Conservation (phyloP, 1,139 yeast species). For the Groenewaldozyma sp. region DNA sequence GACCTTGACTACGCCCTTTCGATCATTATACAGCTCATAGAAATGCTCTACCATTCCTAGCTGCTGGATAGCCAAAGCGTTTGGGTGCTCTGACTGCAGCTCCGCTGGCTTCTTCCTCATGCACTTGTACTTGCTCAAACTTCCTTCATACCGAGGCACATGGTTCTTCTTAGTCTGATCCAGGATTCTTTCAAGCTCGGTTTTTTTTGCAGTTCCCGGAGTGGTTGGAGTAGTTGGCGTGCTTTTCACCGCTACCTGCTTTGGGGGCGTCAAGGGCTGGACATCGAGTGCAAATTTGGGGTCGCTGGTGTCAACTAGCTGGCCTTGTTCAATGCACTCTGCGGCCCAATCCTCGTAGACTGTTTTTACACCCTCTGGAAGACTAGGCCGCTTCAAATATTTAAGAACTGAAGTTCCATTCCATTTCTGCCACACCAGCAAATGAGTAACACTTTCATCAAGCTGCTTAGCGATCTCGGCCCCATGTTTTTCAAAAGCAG, state of each 20-base stretch:
- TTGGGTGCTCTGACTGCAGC: not conserved
- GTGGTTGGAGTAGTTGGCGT: not conserved
- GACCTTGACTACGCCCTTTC: too few relatives aligned
- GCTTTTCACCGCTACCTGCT: not conserved
- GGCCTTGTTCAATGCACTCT: conserved; percentile 28
- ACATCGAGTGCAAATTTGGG: not conserved
- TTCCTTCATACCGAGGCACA: not conserved
- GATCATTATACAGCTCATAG: not conserved
- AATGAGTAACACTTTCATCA: conserved; percentile 22
- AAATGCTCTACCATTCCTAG: not conserved
- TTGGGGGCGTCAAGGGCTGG: conserved; percentile 2
- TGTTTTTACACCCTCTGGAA: conserved; percentile 11
- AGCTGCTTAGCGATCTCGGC: conserved; percentile 25
- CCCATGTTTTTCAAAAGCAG: conserved; percentile 24
- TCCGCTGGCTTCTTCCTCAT: conserved; percentile 1
- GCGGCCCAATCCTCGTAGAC: conserved; percentile 32
- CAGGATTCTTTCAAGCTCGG: conserved; percentile 1
- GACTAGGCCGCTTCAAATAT: conserved; percentile 5
- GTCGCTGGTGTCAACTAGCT: conserved; percentile 16
- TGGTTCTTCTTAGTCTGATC: not conserved
- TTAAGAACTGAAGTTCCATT: conserved; percentile 8
- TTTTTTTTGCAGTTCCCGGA: not conserved
- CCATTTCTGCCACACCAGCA: conserved; percentile 24
- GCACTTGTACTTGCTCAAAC: not conserved
- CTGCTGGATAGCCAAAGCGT: conserved; percentile 1